Evolutionary conservation across 2,329 filamentous ascomycete genomes (phyloP).

Genomic region (Scedosporium aurantiacum): DNA sequence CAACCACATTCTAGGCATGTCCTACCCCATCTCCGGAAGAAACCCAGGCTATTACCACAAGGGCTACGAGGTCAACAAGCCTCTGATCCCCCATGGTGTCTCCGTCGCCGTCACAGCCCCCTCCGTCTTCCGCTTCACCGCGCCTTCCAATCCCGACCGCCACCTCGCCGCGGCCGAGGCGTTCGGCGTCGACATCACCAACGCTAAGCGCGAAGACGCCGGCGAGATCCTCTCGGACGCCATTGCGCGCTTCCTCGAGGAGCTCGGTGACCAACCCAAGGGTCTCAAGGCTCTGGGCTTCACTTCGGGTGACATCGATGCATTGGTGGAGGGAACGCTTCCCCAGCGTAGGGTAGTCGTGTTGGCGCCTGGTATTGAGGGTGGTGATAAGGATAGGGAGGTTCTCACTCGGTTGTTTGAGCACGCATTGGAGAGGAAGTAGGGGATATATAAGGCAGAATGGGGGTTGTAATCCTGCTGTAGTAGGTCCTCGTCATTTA

Average conservation of each 20-base stretch:
- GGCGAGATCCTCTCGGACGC: constrained; percentile 83
- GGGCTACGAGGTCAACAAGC: constrained; percentile 66
- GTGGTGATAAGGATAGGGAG: constrained; percentile 59
- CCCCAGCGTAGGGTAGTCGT: constrained; percentile 85
- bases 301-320: constrained; percentile 60
- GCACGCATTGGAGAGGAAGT: constrained; percentile 31
- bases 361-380: constrained; percentile 72
- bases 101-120: constrained; percentile 89
- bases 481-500: neutral
- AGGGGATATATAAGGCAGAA: neutral
- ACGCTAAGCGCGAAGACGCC: constrained; percentile 79
- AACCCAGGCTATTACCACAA: constrained; percentile 79
- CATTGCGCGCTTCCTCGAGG: constrained; percentile 65
- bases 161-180: constrained; percentile 81
- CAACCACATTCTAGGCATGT: constrained; percentile 55
- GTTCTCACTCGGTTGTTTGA: constrained; percentile 63
- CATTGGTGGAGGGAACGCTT: constrained; percentile 84
- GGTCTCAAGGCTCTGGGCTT: constrained; percentile 82
- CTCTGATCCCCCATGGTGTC: constrained; percentile 92
- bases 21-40: constrained; percentile 90
- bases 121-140: constrained; percentile 89
- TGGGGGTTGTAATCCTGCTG: neutral
- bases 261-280: constrained; percentile 79
- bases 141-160: constrained; percentile 78
- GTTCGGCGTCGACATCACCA: constrained; percentile 81